Evolutionary conservation across 2,329 filamentous ascomycete genomes (phyloP).

Genomic region (Pseudocercospora musae): DNA sequence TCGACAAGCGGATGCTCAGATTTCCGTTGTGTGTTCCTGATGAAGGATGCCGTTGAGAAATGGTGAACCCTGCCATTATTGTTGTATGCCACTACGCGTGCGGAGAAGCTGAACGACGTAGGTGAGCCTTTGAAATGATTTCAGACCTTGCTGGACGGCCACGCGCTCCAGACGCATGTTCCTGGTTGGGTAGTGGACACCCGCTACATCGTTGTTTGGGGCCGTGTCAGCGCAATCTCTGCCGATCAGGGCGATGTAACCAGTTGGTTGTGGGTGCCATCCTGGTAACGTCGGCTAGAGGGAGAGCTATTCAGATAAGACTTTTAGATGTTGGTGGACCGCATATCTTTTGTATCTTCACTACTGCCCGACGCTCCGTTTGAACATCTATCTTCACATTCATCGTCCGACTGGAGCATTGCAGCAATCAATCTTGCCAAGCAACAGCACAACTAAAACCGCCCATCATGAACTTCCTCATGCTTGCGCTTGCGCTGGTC

Average conservation of each 20-base stretch:
- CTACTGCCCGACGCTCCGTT: neutral
- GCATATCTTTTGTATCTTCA: neutral
- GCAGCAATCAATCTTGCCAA: neutral
- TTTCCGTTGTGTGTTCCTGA: neutral
- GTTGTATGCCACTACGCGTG: neutral
- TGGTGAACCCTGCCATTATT: neutral
- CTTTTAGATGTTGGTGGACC: neutral
- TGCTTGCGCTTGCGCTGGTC: constrained; percentile 7
- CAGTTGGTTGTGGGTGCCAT: neutral
- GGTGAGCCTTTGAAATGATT: neutral
- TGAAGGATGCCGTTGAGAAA: neutral
- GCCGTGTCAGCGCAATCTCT: neutral
- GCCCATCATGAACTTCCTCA: constrained; percentile 8
- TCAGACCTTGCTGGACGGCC: neutral
- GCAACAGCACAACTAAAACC: neutral
- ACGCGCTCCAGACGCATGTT: neutral
- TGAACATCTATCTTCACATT: neutral
- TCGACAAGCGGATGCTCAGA: neutral
- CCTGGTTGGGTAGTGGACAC: neutral
- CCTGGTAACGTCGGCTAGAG: neutral
- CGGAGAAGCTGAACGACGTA: neutral
- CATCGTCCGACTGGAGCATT: neutral
- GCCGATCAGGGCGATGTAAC: constrained; percentile 2
- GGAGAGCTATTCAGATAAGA: constrained; percentile 1
- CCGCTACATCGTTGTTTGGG: neutral